phyloP scores from a whole-genome alignment of 2,329 filamentous ascomycete genomes.

The Chrysosphaeria jannelii region DNA sequence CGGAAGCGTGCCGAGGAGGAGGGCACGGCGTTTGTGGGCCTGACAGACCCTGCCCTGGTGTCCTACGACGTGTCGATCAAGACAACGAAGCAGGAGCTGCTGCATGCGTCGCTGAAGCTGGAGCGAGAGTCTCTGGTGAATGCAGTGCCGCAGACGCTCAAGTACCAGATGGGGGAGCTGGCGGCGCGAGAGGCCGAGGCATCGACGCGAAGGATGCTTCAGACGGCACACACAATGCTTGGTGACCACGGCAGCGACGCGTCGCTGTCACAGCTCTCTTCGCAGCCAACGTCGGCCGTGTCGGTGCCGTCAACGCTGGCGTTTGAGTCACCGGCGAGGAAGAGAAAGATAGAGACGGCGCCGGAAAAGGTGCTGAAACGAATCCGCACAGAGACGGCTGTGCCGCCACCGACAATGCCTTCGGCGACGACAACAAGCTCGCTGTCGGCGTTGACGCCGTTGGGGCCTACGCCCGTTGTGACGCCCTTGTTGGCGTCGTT shows the following conservation, averaged over 20 bases:
- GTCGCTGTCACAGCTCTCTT: neutral
- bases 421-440: neutral
- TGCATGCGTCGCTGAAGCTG: constrained; percentile 15
- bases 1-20: constrained; percentile 33
- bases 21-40: constrained; percentile 26
- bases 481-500: no score
- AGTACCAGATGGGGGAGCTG: constrained; percentile 18
- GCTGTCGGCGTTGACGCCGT: constrained; percentile 1
- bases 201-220: constrained; percentile 9
- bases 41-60: constrained; percentile 15
- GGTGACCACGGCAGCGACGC: constrained; percentile 2
- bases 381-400: no score
- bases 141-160: neutral
- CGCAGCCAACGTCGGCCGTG: constrained; percentile 1
- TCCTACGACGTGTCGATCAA: constrained; percentile 19
- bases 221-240: constrained; percentile 8
- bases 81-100: constrained; percentile 27
- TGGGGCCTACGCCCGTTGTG: constrained; percentile 6
- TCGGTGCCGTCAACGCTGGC: constrained; percentile 1
- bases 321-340: no score
- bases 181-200: constrained; percentile 27
- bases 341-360: no score
- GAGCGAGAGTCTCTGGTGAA: neutral
- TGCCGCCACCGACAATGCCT: neutral
- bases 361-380: no score